Base-by-base conservation (phyloP, 768 basidiomycete genomes). In the Lepiota venenata region DNA sequence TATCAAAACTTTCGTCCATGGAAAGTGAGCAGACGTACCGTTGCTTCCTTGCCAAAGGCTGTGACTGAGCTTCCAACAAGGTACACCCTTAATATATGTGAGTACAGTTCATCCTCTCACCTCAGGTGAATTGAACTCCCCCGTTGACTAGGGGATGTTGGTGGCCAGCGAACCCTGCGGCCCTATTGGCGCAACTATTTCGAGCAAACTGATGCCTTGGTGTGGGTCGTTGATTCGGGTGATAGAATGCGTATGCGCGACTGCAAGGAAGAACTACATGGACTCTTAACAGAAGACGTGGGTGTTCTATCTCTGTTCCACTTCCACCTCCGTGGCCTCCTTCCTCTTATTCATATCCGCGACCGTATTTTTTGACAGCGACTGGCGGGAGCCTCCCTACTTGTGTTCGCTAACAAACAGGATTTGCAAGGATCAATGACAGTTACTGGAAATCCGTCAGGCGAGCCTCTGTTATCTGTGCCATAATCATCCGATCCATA, bases 141-240 rank as follows among this genome's bases (percentile, higher is more conserved):
- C 43, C 21, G 49, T 55, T 47, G 51, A 50, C 54, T 62, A 98
- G 95, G 96, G 97, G 97, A 99, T 68, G 93, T 98, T 35, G 97
- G 97, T 35, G 96, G 97, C 20, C 97, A 99, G 69, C 84, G 88
- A 54, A 95, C 93, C 0, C 84, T 99, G 48, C 82, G 97, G 27
- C 96, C 97, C 6, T 98, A 98, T 69, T 99, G 97, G 97, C 78
- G 93, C 21, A 99, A 98, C 69, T 98, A 98, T 72, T 98, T 98
- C 61, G 97, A 99, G 70, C 92, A 94, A 71, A 98, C 97, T 9
- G 97, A 98, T 70, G 96, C 91, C 6, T 77, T 99, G 41, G 93
- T 98, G 32, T 99, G 97, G 97, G 96, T 99, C 15, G 95, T 99
- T 39, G 97, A 99, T 74, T 96, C 94, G 0, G 82, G 88, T 36